These are phyloP conservation scores for Apophysomyces trapeziformis DNA, from an alignment of 371 early-diverging fungal species.

Conservation along the genomic window DNA sequence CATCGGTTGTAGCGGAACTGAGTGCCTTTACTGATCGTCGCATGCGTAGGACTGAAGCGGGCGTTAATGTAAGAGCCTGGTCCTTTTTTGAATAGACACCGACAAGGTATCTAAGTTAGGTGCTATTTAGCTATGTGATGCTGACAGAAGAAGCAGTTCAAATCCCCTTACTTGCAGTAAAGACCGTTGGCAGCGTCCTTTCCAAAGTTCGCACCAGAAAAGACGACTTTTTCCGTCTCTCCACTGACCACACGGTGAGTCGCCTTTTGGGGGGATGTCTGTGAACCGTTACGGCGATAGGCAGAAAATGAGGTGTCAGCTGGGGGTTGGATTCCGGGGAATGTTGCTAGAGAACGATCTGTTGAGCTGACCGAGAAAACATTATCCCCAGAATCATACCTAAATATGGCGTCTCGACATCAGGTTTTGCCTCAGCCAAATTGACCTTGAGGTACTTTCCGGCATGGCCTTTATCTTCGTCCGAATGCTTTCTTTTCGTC, in stretches of 20 bases:
- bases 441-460: not conserved
- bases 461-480: not conserved
- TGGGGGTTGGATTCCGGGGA: not conserved
- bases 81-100: constrained; percentile 74
- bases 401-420: not conserved
- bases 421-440: not conserved
- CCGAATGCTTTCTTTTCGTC: not conserved
- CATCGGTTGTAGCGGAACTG: constrained; percentile 23
- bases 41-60: constrained; percentile 70
- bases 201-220: constrained; percentile 72
- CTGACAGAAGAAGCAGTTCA: not conserved
- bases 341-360: not conserved
- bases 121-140: too few relatives aligned
- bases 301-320: constrained; percentile 34
- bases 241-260: constrained; percentile 57
- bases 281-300: constrained; percentile 26
- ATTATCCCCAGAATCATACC: not conserved
- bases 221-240: constrained; percentile 77
- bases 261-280: constrained; percentile 20
- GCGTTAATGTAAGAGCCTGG: constrained; percentile 66
- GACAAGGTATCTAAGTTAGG: constrained; percentile 66
- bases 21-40: constrained; percentile 72
- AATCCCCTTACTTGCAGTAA: constrained; percentile 55
- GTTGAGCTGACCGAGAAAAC: not conserved
- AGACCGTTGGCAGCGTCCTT: constrained; percentile 44